Conservation (phyloP, 2,329 filamentous ascomycete species). For the Pseudomassariella vexata region DNA sequence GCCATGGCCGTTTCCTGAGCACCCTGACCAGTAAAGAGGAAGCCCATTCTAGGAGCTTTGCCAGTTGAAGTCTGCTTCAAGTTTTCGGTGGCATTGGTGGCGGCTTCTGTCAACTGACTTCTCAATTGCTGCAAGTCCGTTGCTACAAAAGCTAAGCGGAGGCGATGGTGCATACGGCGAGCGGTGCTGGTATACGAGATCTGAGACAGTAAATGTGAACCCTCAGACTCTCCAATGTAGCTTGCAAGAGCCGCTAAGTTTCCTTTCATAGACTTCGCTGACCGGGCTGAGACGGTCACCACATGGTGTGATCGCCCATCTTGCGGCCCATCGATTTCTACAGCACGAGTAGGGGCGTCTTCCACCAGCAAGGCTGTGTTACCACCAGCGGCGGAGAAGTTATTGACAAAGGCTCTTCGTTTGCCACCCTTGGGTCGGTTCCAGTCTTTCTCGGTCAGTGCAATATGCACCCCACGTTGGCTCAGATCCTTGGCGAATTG, state of each 20-base stretch:
- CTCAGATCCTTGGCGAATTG: constrained; percentile 26
- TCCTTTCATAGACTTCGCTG: not conserved
- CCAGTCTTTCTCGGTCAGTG: constrained; percentile 5
- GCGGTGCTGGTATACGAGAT: constrained; percentile 63
- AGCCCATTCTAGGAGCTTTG: constrained; percentile 33
- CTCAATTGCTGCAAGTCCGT: constrained; percentile 27
- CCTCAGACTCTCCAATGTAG: constrained; percentile 44
- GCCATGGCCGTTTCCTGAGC: constrained; percentile 11
- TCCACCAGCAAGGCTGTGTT: not conserved
- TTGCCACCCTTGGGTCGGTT: not conserved
- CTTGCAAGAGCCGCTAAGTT: too few relatives aligned
- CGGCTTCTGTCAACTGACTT: constrained; percentile 29
- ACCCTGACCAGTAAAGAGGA: constrained; percentile 18
- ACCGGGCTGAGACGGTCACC: not conserved
- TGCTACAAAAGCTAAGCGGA: constrained; percentile 42
- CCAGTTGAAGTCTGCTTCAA: constrained; percentile 32
- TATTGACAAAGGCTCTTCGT: not conserved
- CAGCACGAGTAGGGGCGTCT: not conserved
- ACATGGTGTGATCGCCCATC: not conserved
- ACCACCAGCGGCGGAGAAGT: not conserved
- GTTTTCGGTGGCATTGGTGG: constrained; percentile 28
- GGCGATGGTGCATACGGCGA: constrained; percentile 50
- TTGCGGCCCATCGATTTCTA: not conserved
- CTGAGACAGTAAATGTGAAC: constrained; percentile 38
- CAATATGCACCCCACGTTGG: constrained; percentile 26